phyloP scores from a whole-genome alignment of 164 flowering plant species.

The Stephania japonica region DNA sequence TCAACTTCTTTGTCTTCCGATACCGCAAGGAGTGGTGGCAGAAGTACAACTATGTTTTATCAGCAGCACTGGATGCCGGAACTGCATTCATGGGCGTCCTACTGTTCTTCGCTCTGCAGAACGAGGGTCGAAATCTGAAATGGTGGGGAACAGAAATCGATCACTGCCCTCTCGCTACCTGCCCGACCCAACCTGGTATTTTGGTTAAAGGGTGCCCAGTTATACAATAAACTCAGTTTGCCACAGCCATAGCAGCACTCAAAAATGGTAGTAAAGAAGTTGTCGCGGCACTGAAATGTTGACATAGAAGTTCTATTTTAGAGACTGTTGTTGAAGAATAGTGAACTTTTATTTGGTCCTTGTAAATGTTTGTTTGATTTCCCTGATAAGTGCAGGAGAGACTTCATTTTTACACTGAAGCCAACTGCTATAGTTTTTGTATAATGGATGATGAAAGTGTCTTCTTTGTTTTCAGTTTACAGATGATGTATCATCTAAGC shows the following conservation, averaged over 20 bases:
- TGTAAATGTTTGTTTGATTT: neutral
- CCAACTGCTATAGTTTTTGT: neutral
- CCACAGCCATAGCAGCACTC: neutral
- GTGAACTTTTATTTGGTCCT: neutral
- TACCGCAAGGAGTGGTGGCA: constrained; percentile 83
- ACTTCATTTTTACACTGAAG: neutral
- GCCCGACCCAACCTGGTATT: constrained; percentile 85
- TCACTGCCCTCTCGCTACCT: constrained; percentile 81
- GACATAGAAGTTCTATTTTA: neutral
- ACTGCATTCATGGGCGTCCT: constrained; percentile 96
- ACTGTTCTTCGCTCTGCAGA: constrained; percentile 67
- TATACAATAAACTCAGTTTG: constrained; percentile 20
- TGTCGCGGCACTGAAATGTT: neutral
- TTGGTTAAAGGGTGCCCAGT: constrained; percentile 65
- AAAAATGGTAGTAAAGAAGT: neutral
- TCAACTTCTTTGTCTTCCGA: constrained; percentile 78
- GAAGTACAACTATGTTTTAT: constrained; percentile 79
- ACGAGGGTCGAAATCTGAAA: constrained; percentile 37
- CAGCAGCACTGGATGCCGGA: constrained; percentile 92
- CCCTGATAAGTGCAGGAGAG: constrained; percentile 2
- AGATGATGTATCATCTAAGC: constrained; percentile 1
- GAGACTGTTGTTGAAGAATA: neutral
- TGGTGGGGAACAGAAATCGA: constrained; percentile 89
- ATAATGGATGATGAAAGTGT: neutral
- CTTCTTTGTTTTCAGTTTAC: neutral